Evolutionary conservation across 2,329 filamentous ascomycete species (phyloP), one percentile per base, ranked within the genome.

Genomic region (Alternaria sp.): DNA sequence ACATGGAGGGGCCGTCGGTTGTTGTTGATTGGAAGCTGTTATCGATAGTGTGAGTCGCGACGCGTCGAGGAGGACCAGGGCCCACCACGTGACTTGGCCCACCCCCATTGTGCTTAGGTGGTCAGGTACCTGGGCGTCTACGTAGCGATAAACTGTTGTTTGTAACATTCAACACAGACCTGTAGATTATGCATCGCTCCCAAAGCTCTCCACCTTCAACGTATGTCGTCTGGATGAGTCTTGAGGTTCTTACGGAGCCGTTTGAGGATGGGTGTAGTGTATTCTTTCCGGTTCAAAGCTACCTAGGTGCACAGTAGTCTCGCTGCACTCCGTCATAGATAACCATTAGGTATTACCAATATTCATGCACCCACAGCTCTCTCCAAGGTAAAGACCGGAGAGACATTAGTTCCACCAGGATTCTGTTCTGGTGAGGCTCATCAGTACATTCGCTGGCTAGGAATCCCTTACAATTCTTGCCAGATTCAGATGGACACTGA

Each of bases 1-100:
- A 72, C 74, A 75, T 76, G 63, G 64, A 64, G 63, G 49, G 61
- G 53, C 51, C 58, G 57, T 45, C 41, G 55, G 50, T 49, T 44
- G 54, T 60, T 60, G 51, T 54, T 57, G 51, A 49, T 64, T 61
- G 55, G 65, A 67, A 55, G 55, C 67, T 67, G 69, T 72, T 66
- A 70, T 60, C 63, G 68, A 71, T 70, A 68, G 60, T 44, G 50
- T 45, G 41, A 50, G 58, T 57, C 54, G 58, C 58, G 58, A 62
- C 67, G 64, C 57, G 63, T 60, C 58, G 50, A 50, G 34, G 32
- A 32, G 27, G 30, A 43, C 28, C 30, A 28, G 46, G 34, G 54
- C 53, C 54, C n/a, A 20, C 49, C 65, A 69, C 63, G 66, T 69
- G 66, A 66, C 44, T 22, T 18, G 11, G 16, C 22, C 41, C 18